phyloP scores from a whole-genome alignment of 768 basidiomycete species.

The Candolleomyces efflorescens region DNA sequence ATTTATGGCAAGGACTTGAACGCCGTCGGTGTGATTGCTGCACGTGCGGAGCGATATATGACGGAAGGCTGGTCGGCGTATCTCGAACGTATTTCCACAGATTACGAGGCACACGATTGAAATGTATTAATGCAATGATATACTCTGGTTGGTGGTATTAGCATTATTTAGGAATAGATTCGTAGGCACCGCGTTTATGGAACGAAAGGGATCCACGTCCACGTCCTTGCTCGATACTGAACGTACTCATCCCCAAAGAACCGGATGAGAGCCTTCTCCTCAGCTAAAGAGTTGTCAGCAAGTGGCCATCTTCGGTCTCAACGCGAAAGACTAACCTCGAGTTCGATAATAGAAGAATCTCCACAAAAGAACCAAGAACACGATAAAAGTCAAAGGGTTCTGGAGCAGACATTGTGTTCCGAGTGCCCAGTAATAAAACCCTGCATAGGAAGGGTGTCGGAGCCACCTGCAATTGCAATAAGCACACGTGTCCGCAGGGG shows the following conservation, averaged over 20 bases:
- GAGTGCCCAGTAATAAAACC: constrained; percentile 97
- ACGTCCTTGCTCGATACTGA: constrained; percentile 67
- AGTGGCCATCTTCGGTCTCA: neutral
- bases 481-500: neutral
- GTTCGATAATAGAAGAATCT: constrained; percentile 84
- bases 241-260: constrained; percentile 93
- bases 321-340: constrained; percentile 47
- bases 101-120: neutral
- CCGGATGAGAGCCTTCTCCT: constrained; percentile 71
- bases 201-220: constrained; percentile 88
- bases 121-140: too few relatives aligned
- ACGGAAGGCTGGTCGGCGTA: constrained; percentile 92
- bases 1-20: constrained; percentile 69
- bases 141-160: too few relatives aligned
- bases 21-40: constrained; percentile 41
- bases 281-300: constrained; percentile 43
- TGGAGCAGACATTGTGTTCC: constrained; percentile 91
- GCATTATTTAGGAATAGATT: neutral
- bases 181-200: constrained; percentile 33
- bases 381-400: constrained; percentile 70
- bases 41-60: constrained; percentile 81
- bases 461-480: constrained; percentile 51
- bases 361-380: constrained; percentile 71
- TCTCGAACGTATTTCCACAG: constrained; percentile 41
- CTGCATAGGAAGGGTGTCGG: constrained; percentile 94